Evolutionary conservation across 345 rosid species (phyloP).

Genomic region (Citrus sinensis): DNA sequence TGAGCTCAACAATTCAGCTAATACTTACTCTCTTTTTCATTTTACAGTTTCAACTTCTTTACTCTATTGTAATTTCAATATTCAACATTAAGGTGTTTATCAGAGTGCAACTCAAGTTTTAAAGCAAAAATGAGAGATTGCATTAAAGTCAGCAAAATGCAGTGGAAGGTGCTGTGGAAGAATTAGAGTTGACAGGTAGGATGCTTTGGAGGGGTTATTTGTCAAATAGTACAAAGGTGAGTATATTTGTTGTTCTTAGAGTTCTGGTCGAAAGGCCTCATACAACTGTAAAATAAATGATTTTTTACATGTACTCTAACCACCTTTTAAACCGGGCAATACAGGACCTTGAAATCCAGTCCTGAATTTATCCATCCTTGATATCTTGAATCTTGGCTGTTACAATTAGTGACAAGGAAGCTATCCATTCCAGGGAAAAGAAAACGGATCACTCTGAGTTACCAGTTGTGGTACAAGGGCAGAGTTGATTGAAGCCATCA

Average conservation of each 20-base stretch:
- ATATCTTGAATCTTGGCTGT: neutral
- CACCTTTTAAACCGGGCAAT: neutral
- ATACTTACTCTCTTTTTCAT: neutral
- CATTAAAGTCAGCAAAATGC: neutral
- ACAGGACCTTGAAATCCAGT: neutral
- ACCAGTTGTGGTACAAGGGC: neutral
- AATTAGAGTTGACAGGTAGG: no score
- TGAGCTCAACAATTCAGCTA: neutral
- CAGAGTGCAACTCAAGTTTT: slow-evolving; percentile 16
- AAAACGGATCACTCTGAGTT: neutral
- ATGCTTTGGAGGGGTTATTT: no score
- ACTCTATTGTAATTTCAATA: no score
- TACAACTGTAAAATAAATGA: neutral
- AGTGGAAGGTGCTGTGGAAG: no score
- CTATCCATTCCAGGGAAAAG: neutral
- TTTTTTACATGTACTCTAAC: neutral
- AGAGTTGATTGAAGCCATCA: neutral
- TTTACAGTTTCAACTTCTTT: neutral
- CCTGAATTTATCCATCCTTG: neutral
- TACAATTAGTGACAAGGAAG: neutral
- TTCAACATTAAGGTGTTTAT: neutral
- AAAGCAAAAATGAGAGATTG: slow-evolving; percentile 61
- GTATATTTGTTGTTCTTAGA: neutral
- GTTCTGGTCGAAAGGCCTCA: neutral
- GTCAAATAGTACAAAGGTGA: neutral